These are phyloP conservation scores for Paraurostyla sp. DNA, from an alignment of 73 alveolate genomes.

Conservation along the genomic window DNA sequence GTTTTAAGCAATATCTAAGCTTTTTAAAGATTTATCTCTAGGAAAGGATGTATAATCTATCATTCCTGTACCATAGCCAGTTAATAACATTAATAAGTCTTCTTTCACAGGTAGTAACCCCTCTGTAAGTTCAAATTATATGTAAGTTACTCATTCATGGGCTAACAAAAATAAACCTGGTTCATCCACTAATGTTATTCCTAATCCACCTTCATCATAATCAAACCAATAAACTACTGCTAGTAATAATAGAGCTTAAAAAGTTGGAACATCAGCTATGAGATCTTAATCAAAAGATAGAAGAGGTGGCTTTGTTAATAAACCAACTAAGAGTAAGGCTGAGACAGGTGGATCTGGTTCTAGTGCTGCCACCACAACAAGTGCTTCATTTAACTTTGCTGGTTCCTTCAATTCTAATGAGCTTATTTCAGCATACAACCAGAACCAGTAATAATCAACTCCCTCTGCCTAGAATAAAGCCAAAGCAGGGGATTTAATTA, in stretches of 20 bases:
- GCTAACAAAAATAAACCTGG: constrained; percentile 34
- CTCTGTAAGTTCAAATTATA: constrained; percentile 34
- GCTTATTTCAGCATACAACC: background rate
- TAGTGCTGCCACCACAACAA: constrained; percentile 25
- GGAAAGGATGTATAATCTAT: background rate
- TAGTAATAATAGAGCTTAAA: background rate
- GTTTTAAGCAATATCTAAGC: constrained; percentile 3
- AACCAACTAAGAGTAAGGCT: background rate
- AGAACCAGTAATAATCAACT: background rate
- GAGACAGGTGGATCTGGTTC: constrained; percentile 47
- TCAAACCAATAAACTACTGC: background rate
- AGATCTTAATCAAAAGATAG: constrained; percentile 55
- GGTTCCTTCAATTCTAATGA: constrained; percentile 43
- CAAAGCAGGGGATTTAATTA: background rate
- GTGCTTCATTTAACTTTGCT: constrained; percentile 38
- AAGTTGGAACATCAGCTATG: constrained; percentile 21
- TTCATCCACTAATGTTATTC: background rate
- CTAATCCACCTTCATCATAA: too few species aligned
- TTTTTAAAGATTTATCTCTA: constrained; percentile 8
- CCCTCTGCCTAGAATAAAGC: background rate
- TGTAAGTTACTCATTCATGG: constrained; percentile 51
- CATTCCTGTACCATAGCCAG: background rate
- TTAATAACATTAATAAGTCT: too few species aligned
- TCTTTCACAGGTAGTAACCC: too few species aligned
- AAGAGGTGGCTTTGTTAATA: background rate